Percentiles rank a stretch among this genome's conserved stretches.
These are phyloP conservation scores for Otatea glauca DNA, from an alignment of 176 grass and related monocot genomes.

Conservation along the genomic window DNA sequence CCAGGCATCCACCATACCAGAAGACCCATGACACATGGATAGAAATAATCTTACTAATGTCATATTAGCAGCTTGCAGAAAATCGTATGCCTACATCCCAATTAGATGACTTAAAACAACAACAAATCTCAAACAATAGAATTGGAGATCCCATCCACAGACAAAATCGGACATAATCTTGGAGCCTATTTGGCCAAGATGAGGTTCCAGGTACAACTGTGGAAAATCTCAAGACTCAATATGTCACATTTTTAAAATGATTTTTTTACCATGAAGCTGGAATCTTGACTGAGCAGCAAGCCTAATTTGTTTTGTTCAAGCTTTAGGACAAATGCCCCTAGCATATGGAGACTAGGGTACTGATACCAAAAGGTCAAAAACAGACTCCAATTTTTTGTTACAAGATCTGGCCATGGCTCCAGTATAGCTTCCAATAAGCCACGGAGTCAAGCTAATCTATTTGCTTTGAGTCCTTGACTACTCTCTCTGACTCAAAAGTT, in stretches of 20 bases:
- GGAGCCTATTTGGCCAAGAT: conserved; percentile 24
- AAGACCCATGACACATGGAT: conserved; percentile 14
- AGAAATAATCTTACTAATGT: background rate
- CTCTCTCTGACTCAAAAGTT: background rate
- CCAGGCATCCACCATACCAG: background rate
- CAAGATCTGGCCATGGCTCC: background rate
- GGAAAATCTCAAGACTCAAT: conserved; percentile 6
- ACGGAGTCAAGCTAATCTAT: background rate
- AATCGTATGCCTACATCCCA: conserved; percentile 23
- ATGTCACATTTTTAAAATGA: no score
- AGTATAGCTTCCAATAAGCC: conserved; percentile 9
- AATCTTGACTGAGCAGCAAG: background rate
- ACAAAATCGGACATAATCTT: no score
- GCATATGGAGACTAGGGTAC: background rate
- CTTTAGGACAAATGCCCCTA: conserved; percentile 3
- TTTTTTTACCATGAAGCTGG: background rate
- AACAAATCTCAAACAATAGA: background rate
- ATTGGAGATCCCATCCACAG: background rate
- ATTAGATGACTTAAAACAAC: conserved; percentile 1
- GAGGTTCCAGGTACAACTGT: background rate
- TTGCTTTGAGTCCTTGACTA: background rate
- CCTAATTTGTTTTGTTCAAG: background rate
- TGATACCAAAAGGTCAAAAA: background rate
- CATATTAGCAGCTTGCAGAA: conserved; percentile 20
- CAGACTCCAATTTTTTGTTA: background rate